Conservation (phyloP, 495 filamentous ascomycete species). For the Aspergillus funiculosus region DNA sequence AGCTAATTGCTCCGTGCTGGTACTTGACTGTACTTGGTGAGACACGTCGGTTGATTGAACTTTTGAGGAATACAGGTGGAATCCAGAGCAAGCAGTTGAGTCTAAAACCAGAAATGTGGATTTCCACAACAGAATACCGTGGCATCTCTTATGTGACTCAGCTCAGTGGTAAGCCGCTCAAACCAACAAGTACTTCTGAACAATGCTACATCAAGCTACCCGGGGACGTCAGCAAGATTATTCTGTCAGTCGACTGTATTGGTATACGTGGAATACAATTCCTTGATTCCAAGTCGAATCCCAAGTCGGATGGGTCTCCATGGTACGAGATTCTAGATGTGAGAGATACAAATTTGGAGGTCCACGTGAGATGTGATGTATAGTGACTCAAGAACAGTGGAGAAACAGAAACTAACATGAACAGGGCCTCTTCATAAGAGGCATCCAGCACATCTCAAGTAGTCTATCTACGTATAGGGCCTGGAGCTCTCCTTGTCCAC, state of each 20-base stretch:
- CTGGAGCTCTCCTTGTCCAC: conserved; percentile 11
- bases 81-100: not conserved
- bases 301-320: conserved; percentile 7
- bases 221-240: not conserved
- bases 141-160: too few relatives aligned
- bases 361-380: conserved; percentile 8
- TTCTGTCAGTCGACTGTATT: not conserved
- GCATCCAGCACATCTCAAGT: conserved; percentile 1
- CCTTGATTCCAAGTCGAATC: not conserved
- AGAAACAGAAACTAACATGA: conserved; percentile 6
- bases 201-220: not conserved
- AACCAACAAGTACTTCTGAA: not conserved
- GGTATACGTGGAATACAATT: not conserved
- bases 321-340: conserved; percentile 11
- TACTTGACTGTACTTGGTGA: conserved; percentile 12
- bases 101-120: not conserved
- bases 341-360: not conserved
- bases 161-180: too few relatives aligned
- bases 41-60: conserved; percentile 10
- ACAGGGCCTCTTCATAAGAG: conserved; percentile 12
- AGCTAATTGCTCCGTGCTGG: conserved; percentile 7
- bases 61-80: not conserved
- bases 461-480: too few relatives aligned
- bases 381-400: not conserved
- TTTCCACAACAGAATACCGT: too few relatives aligned